phyloP scores from a whole-genome alignment of 2,329 filamentous ascomycete species.

The Helminthosporium solani region DNA sequence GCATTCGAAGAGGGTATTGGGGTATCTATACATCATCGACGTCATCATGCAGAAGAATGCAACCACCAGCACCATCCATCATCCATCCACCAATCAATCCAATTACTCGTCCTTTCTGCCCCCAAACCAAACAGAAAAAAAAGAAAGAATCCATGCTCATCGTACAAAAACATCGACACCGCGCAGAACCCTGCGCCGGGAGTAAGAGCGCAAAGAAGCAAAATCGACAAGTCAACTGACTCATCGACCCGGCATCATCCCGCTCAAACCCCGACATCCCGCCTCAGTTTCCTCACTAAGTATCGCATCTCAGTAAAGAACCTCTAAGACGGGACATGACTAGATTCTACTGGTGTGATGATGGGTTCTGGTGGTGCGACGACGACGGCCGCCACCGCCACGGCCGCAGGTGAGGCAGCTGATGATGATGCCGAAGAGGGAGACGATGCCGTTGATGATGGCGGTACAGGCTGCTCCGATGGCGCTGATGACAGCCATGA shows the following conservation, averaged over 20 bases:
- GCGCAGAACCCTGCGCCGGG: background rate
- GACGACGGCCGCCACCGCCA: slow-evolving; percentile 42
- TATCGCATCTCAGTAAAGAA: slow-evolving; percentile 2
- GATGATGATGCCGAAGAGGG: slow-evolving; percentile 52
- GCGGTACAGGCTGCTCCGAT: slow-evolving; percentile 49
- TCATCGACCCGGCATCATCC: too few relatives aligned
- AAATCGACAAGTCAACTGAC: too few relatives aligned
- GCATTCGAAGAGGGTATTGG: slow-evolving; percentile 3
- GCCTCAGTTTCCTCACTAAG: slow-evolving; percentile 16
- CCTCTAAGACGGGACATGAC: slow-evolving; percentile 19
- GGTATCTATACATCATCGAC: slow-evolving; percentile 10
- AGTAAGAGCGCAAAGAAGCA: background rate
- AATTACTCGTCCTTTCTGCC: slow-evolving; percentile 2
- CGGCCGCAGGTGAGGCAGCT: slow-evolving; percentile 52
- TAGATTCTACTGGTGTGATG: slow-evolving; percentile 45
- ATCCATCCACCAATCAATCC: background rate
- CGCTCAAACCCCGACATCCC: slow-evolving; percentile 16
- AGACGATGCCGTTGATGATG: slow-evolving; percentile 52
- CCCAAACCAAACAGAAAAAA: slow-evolving; percentile 3
- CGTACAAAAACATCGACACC: background rate
- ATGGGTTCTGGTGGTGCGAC: slow-evolving; percentile 33
- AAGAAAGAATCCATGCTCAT: slow-evolving; percentile 5
- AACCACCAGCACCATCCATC: slow-evolving; percentile 1
- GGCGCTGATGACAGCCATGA: slow-evolving; percentile 51
- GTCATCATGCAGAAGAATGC: slow-evolving; percentile 6